A percentile compares a stretch with the other conserved stretches of the same genome.
These are phyloP conservation scores for Telfairia occidentalis DNA, from an alignment of 331 rosid genomes.

Conservation along the genomic window DNA sequence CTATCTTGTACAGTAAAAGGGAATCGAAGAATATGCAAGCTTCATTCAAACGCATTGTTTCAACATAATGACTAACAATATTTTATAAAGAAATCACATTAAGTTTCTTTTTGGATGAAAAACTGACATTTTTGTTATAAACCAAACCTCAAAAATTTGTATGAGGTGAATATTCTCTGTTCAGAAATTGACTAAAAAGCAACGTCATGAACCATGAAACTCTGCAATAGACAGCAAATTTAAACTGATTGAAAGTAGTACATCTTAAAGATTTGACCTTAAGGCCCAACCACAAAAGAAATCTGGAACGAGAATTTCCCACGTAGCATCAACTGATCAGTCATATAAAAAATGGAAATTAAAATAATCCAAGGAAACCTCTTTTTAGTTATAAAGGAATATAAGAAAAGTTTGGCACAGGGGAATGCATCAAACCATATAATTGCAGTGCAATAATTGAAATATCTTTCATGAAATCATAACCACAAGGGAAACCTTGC, in stretches of 20 bases:
- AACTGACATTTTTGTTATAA: not conserved
- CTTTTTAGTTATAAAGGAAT: not conserved
- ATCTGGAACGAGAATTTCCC: not conserved
- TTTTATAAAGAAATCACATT: not conserved
- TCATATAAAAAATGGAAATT: not conserved
- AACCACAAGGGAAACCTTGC: conserved; percentile 63
- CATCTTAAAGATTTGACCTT: not conserved
- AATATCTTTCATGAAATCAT: conserved; percentile 8
- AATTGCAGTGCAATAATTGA: conserved; percentile 2
- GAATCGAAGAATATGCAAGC: not conserved
- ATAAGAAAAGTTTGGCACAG: not conserved
- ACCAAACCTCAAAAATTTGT: not conserved
- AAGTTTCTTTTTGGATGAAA: not conserved
- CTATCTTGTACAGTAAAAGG: not conserved
- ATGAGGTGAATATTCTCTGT: not conserved
- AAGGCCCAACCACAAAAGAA: not conserved
- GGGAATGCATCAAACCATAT: not conserved
- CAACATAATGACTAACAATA: not conserved
- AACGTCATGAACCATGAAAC: not conserved
- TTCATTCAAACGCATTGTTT: not conserved
- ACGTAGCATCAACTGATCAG: not conserved
- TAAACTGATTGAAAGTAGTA: not conserved
- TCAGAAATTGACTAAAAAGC: not conserved
- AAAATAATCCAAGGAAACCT: not conserved
- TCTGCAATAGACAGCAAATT: not conserved